Conservation (phyloP, 805 yeast genomes). For the Yarrowia hollandica region DNA sequence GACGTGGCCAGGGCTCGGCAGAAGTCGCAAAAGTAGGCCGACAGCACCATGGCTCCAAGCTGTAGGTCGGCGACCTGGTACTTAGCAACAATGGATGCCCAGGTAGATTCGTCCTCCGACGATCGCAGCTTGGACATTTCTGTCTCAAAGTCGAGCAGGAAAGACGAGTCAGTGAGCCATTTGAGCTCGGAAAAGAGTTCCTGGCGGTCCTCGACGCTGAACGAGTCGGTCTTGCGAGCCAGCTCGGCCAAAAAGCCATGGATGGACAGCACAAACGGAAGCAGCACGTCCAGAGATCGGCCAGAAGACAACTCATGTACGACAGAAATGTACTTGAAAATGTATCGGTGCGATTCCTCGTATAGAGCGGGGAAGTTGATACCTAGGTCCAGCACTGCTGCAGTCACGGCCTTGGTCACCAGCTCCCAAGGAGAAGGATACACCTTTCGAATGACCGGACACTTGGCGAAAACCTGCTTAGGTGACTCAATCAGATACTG, state of each 20-base stretch:
- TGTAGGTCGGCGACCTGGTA: slow-evolving; percentile 31
- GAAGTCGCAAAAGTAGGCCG: slow-evolving; percentile 31
- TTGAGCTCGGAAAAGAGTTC: slow-evolving; percentile 29
- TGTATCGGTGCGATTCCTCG: slow-evolving; percentile 32
- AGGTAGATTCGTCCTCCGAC: slow-evolving; percentile 28
- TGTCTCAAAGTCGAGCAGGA: slow-evolving; percentile 33
- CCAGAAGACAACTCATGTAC: slow-evolving; percentile 5
- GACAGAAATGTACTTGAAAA: slow-evolving; percentile 30
- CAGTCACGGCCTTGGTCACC: slow-evolving; percentile 43
- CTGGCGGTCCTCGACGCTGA: slow-evolving; percentile 23
- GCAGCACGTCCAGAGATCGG: slow-evolving; percentile 31
- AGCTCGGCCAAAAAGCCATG: slow-evolving; percentile 43
- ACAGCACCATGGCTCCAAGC: slow-evolving; percentile 35
- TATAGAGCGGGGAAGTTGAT: slow-evolving; percentile 40
- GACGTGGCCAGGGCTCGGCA: slow-evolving; percentile 31
- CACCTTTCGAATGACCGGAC: slow-evolving; percentile 36
- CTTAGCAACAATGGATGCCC: slow-evolving; percentile 31
- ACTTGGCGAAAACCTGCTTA: slow-evolving; percentile 45
- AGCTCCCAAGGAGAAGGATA: slow-evolving; percentile 49
- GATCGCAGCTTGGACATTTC: slow-evolving; percentile 31
- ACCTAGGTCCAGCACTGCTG: slow-evolving; percentile 41
- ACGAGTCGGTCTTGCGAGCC: slow-evolving; percentile 21
- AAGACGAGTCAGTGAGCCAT: slow-evolving; percentile 29
- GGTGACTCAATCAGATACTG: slow-evolving; percentile 51
- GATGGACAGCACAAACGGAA: slow-evolving; percentile 37